Base-by-base conservation (phyloP, 371 early-diverging fungal genomes). In the Funneliformis caledonium region DNA sequence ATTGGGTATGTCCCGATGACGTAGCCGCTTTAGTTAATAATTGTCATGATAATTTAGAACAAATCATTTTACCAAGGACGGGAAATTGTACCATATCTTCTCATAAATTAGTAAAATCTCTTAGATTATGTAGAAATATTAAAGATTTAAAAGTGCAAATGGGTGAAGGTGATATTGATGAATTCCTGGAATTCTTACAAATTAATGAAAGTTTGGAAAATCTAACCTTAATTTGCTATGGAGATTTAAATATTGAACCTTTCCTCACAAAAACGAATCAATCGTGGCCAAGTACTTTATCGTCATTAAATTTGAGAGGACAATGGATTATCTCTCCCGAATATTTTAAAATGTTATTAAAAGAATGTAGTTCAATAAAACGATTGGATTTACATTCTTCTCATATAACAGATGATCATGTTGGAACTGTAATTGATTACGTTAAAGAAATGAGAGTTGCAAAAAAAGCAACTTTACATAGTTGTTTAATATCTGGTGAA, bases 291-390 rank as follows among this genome's bases (percentile, higher is more conserved):
- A 65, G 33, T 65, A 65, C 67, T 14, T 65, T 65, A 12, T 65
- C 67, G 37, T 33, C 67, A 16, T 65, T 65, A 65, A 65, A 65
- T 11, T 14, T 65, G 14, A 65, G 33, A 65, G 67, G 67, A 65
- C 67, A 65, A 65, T 65, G 67, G 67, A 65, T 65, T 31, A 65
- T 65, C 12, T 33, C 67, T 33, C 67, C 67, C 12, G 67, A 65
- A 65, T 65, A 31, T 37, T 65, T 65, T 37, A 65, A 65, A 16
- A 65, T 33, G 14, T 33, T 65, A 6, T 37, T 65, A 31, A 65
- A 65, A 65, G 67, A 65, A 33, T 33, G 67, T 65, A 65, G 12
- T 37, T 65, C 67, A 16, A 33, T 65, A 65, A 65, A 65, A 31
- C 67, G 33, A 14, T 19, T 65, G 14, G 67, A 65, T 65, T 65